A percentile compares a stretch with the other conserved stretches of the same genome.
Evolutionary conservation across 2,329 filamentous ascomycete genomes (phyloP).

Genomic region (Aspergillus amoenus): DNA sequence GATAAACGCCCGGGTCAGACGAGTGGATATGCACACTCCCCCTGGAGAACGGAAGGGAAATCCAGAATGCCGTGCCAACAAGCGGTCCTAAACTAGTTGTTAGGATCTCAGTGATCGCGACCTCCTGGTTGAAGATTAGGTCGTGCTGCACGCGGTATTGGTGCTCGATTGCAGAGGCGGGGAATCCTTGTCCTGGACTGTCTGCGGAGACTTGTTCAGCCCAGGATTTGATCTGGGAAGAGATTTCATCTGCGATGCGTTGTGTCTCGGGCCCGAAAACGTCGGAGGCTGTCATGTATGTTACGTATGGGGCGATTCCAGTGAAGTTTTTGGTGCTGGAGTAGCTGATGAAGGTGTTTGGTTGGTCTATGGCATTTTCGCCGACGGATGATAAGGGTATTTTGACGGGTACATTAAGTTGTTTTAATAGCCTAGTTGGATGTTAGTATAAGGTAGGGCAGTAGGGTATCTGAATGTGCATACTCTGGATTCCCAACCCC

Average conservation of each 20-base stretch:
- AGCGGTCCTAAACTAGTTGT: slow-evolving; percentile 13
- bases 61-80: slow-evolving; percentile 21
- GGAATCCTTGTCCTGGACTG: neutral
- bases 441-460: neutral
- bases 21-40: slow-evolving; percentile 25
- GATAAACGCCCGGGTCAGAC: neutral
- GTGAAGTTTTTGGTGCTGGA: neutral
- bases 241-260: neutral
- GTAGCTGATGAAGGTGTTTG: slow-evolving; percentile 22
- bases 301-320: neutral
- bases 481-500: slow-evolving; percentile 52
- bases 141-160: slow-evolving; percentile 20
- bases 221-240: neutral
- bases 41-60: slow-evolving; percentile 25
- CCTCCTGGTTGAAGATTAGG: slow-evolving; percentile 22
- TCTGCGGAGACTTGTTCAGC: neutral
- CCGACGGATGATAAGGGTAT: slow-evolving; percentile 43
- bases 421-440: slow-evolving; percentile 23
- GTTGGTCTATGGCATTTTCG: slow-evolving; percentile 51
- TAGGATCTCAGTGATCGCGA: slow-evolving; percentile 24
- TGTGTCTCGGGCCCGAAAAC: neutral
- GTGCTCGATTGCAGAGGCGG: neutral
- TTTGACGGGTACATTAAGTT: slow-evolving; percentile 25
- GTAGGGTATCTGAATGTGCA: neutral
- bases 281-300: neutral